Evolutionary conservation across 495 filamentous ascomycete genomes (phyloP), one percentile per base, ranked within the genome.

Genomic region (Choiromyces venosus): DNA sequence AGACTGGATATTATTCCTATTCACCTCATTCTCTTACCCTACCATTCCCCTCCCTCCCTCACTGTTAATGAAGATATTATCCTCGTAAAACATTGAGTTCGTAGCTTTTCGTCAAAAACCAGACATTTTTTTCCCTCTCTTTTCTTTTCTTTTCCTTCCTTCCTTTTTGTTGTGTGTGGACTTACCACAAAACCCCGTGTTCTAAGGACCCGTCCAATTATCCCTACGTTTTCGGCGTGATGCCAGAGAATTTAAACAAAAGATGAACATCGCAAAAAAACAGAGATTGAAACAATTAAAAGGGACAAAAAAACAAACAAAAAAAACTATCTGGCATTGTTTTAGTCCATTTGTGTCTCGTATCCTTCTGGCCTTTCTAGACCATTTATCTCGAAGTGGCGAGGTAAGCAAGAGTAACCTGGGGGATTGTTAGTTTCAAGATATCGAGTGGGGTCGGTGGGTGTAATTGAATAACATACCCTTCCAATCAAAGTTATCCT

Each of bases 401-500:
- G 87, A 67, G 91, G 85, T 33, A 94, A 97, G 86, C 94, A 90
- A 88, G 76, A 66, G 56, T 71, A 81, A 8, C 75, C 79, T 80
- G 61, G 25, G 38, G 21, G 42, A 18, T 44, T 25, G 37, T 52
- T 38, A 40, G 29, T 7, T 33, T 73, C 19, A 67, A n/a, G 40
- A 9, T 36, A 16, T 29, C 37, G 33, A 33, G 46, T 0, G 21
- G 37, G 37, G 35, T 44, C 25, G 29, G 12, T 33, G 33, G 37
- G 35, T 14, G 18, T 25, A 68, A 42, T 7, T 44, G 37, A 21
- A 29, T 9, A 94, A 80, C 95, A 96, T 61, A 81, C 92, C 92
- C 83, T 96, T 96, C 96, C 96, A 99, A 82, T 99, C 95, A 85
- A 99, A 98, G 84, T 97, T 98, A 36, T 97, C 92, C 75, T 90